Evolutionary conservation across 2,329 filamentous ascomycete genomes (phyloP).

Genomic region (Exserohilum rostratum): DNA sequence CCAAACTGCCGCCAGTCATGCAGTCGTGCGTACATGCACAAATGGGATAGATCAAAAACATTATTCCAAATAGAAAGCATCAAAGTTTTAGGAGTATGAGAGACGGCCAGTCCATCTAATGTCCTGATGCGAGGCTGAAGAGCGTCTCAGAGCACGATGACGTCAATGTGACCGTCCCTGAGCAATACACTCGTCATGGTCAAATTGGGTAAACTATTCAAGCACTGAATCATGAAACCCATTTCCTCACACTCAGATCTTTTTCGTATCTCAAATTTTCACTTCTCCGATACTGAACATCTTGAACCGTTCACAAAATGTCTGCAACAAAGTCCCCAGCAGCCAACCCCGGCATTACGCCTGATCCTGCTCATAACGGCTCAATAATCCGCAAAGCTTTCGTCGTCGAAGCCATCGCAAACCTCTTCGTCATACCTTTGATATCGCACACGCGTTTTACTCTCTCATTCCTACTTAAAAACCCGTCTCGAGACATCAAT

Average conservation of each 20-base stretch:
- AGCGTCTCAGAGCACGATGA: neutral
- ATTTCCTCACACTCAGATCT: neutral
- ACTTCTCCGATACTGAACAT: neutral
- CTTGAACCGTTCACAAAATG: neutral
- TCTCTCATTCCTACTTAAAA: slow-evolving; percentile 28
- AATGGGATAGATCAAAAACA: neutral
- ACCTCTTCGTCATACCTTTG: slow-evolving; percentile 35
- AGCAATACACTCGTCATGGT: slow-evolving; percentile 3
- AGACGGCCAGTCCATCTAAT: no score
- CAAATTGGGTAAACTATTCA: neutral
- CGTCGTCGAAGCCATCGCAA: slow-evolving; percentile 32
- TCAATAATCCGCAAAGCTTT: slow-evolving; percentile 38
- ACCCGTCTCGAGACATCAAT: slow-evolving; percentile 27
- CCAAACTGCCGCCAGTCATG: neutral
- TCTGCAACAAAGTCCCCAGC: slow-evolving; percentile 25
- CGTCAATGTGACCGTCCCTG: slow-evolving; percentile 1
- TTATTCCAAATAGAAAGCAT: neutral
- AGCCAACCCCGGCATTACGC: slow-evolving; percentile 25
- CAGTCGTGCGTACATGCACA: neutral
- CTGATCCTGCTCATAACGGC: slow-evolving; percentile 16
- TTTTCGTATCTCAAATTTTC: neutral
- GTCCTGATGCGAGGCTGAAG: neutral
- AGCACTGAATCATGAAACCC: neutral
- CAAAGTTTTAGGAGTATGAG: neutral
- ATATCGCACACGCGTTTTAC: slow-evolving; percentile 31